Conservation (phyloP, 208 protist genomes). For the Wallacemonas sp. region DNA sequence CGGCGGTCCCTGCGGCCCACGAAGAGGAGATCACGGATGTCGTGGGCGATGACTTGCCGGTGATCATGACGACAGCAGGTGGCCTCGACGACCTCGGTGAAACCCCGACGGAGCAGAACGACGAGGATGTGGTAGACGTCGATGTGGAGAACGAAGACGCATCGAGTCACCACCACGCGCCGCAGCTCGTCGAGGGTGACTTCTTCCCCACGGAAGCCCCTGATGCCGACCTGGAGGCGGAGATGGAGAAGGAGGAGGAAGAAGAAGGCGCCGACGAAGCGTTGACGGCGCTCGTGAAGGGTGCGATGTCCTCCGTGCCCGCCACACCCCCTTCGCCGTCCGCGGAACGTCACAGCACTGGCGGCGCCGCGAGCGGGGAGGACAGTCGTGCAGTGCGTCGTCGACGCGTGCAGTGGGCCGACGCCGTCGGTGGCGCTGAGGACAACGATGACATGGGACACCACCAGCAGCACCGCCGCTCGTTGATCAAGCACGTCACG, state of each 20-base stretch:
- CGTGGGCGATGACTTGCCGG: no score
- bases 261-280: conserved; percentile 10
- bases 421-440: conserved; percentile 18
- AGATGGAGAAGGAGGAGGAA: no score
- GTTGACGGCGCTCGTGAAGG: conserved; percentile 16
- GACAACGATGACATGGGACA: no score
- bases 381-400: conserved; percentile 1
- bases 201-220: conserved; percentile 52
- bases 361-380: background rate
- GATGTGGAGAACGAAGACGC: conserved; percentile 21
- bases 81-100: background rate
- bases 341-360: background rate
- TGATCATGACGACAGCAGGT: background rate
- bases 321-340: background rate
- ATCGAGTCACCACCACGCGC: conserved; percentile 34
- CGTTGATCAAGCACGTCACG: conserved; percentile 54
- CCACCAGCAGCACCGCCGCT: background rate
- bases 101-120: background rate
- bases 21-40: no score
- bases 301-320: background rate
- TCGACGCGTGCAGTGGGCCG: conserved; percentile 64
- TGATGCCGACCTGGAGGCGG: conserved; percentile 11
- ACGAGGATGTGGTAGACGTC: conserved; percentile 40
- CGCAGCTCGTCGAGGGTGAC: conserved; percentile 74
- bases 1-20: no score